These are phyloP conservation scores for Chenopodium suecicum DNA, from an alignment of 148 eudicot species.

Conservation along the genomic window DNA sequence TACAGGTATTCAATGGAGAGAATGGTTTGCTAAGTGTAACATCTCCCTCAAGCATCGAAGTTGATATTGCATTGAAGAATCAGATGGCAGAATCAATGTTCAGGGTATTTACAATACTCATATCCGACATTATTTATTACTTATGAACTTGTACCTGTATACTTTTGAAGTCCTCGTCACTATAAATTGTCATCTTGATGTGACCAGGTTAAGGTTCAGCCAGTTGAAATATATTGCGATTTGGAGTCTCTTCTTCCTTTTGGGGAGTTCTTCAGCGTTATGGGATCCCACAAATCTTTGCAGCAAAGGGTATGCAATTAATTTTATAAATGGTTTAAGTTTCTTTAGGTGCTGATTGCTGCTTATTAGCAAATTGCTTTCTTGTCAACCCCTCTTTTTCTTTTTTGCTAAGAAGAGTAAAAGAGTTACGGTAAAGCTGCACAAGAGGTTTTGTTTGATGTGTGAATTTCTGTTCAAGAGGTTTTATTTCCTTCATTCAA, in stretches of 20 bases:
- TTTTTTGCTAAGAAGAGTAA: neutral
- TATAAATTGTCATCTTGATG: conserved; percentile 16
- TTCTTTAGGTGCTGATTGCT: conserved; percentile 4
- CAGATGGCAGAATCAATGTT: conserved; percentile 40
- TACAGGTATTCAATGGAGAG: conserved; percentile 38
- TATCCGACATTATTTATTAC: neutral
- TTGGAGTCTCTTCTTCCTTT: conserved; percentile 47
- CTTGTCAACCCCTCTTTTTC: neutral
- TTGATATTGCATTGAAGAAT: conserved; percentile 44
- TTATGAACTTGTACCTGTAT: neutral
- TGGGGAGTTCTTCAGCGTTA: conserved; percentile 51
- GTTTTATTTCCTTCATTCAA: no score
- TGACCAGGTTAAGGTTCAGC: conserved; percentile 60
- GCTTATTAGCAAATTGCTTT: neutral
- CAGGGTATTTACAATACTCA: conserved; percentile 46
- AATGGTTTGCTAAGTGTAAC: conserved; percentile 30
- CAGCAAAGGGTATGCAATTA: conserved; percentile 55
- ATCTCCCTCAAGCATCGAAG: conserved; percentile 54
- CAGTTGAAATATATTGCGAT: conserved; percentile 56
- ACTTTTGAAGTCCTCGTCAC: neutral
- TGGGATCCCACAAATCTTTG: conserved; percentile 44
- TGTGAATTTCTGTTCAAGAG: no score
- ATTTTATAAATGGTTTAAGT: neutral
- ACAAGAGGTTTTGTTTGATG: no score
- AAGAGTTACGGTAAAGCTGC: neutral